Evolutionary conservation across 352 stramenopile species (phyloP).

Genomic region (Phytophthora niederhauseri): DNA sequence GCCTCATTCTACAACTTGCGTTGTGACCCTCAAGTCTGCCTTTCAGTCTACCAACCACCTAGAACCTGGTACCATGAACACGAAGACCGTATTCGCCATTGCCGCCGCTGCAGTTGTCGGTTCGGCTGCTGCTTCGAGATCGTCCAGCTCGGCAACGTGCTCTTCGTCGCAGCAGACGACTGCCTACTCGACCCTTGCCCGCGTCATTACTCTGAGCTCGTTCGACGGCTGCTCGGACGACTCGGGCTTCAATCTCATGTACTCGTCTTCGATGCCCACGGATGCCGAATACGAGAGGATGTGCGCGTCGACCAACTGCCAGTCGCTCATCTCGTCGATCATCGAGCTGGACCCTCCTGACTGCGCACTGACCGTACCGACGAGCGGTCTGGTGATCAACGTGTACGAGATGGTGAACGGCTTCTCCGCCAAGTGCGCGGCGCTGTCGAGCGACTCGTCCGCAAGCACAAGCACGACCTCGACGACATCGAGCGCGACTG

Average conservation of each 20-base stretch:
- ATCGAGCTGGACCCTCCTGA: slow-evolving; percentile 26
- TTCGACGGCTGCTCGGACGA: slow-evolving; percentile 34
- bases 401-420: slow-evolving; percentile 20
- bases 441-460: slow-evolving; percentile 1
- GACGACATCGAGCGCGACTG: slow-evolving; percentile 5
- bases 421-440: slow-evolving; percentile 15
- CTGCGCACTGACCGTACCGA: slow-evolving; percentile 33
- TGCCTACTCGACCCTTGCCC: slow-evolving; percentile 38
- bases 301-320: slow-evolving; percentile 34
- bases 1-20: slow-evolving; percentile 10
- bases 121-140: slow-evolving; percentile 15
- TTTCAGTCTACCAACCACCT: slow-evolving; percentile 4
- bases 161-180: slow-evolving; percentile 29
- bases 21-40: not conserved
- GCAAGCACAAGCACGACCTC: slow-evolving; percentile 1
- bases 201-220: slow-evolving; percentile 28
- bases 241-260: slow-evolving; percentile 39
- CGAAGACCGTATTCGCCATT: slow-evolving; percentile 25
- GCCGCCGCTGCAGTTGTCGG: slow-evolving; percentile 25
- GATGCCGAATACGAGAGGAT: slow-evolving; percentile 34
- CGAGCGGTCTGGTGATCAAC: slow-evolving; percentile 34
- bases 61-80: slow-evolving; percentile 31
- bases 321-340: slow-evolving; percentile 30
- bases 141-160: slow-evolving; percentile 11
- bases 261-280: slow-evolving; percentile 31